Percentiles rank a stretch among this genome's conserved stretches.
These are phyloP conservation scores for Camelina laxa DNA, from an alignment of 345 rosid genomes.

Conservation along the genomic window DNA sequence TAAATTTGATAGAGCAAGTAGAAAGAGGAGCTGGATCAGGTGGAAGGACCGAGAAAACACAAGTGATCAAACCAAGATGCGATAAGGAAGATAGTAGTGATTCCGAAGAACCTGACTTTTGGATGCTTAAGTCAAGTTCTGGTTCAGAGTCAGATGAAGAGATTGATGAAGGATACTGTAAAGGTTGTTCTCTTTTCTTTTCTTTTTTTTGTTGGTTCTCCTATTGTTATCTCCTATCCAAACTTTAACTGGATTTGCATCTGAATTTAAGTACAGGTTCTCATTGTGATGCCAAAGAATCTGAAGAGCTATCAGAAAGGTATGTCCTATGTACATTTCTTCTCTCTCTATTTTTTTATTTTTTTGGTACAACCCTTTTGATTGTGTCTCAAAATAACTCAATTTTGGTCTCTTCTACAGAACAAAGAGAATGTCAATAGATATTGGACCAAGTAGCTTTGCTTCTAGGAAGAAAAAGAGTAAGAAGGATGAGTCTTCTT, in stretches of 20 bases:
- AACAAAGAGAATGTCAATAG: constrained; percentile 47
- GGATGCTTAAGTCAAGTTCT: constrained; percentile 87
- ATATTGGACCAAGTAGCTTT: too few relatives aligned
- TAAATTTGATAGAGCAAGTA: constrained; percentile 61
- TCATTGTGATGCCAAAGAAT: constrained; percentile 51
- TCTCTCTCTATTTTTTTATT: not conserved
- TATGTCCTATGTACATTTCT: constrained; percentile 20
- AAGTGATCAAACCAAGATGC: constrained; percentile 43
- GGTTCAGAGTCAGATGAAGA: constrained; percentile 65
- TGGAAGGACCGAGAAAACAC: constrained; percentile 36
- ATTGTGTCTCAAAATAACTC: not conserved
- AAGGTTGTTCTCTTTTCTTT: constrained; percentile 47
- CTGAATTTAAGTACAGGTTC: constrained; percentile 17
- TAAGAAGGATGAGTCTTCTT: too few relatives aligned
- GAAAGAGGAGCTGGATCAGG: constrained; percentile 51
- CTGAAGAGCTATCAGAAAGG: constrained; percentile 66
- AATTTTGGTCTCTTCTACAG: constrained; percentile 47
- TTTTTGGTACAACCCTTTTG: not conserved
- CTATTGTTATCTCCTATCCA: not conserved
- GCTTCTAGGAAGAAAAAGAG: too few relatives aligned
- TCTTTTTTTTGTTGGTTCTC: not conserved
- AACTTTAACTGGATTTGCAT: constrained; percentile 14
- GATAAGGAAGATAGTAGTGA: constrained; percentile 53
- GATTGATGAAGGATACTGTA: constrained; percentile 52
- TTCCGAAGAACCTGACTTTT: constrained; percentile 67